Conservation (phyloP, 805 yeast genomes). For the Torulaspora delbrueckii region DNA sequence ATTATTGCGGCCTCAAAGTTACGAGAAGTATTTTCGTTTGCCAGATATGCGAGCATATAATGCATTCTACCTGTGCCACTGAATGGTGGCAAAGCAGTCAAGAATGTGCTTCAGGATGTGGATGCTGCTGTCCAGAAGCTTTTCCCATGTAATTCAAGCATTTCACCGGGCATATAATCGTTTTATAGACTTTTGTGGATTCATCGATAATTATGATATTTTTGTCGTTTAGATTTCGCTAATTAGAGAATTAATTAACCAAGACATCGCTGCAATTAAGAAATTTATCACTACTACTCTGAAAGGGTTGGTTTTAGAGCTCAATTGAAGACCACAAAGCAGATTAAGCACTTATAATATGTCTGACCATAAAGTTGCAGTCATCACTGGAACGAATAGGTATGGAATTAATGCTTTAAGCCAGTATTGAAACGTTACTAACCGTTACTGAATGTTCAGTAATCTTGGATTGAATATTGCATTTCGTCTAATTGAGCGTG, state of each 20-base stretch:
- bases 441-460: constrained; percentile 28
- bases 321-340: not conserved
- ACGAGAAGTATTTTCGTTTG: constrained; percentile 62
- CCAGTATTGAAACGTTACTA: constrained; percentile 2
- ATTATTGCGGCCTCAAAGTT: constrained; percentile 59
- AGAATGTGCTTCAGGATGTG: constrained; percentile 84
- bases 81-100: constrained; percentile 64
- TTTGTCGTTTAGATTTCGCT: not conserved
- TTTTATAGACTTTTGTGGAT: not conserved
- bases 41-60: constrained; percentile 66
- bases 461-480: constrained; percentile 86
- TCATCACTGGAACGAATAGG: constrained; percentile 44
- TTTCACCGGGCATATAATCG: not conserved
- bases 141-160: constrained; percentile 16
- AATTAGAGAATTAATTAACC: not conserved
- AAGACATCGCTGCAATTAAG: not conserved
- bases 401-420: constrained; percentile 8
- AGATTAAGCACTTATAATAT: not conserved
- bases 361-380: constrained; percentile 35
- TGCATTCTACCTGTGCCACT: constrained; percentile 74
- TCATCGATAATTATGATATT: not conserved
- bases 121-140: constrained; percentile 57
- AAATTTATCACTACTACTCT: not conserved
- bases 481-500: constrained; percentile 61
- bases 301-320: not conserved